These are phyloP conservation scores for Eucalyptus microcorys DNA, from an alignment of 345 rosid genomes.

Conservation along the genomic window DNA sequence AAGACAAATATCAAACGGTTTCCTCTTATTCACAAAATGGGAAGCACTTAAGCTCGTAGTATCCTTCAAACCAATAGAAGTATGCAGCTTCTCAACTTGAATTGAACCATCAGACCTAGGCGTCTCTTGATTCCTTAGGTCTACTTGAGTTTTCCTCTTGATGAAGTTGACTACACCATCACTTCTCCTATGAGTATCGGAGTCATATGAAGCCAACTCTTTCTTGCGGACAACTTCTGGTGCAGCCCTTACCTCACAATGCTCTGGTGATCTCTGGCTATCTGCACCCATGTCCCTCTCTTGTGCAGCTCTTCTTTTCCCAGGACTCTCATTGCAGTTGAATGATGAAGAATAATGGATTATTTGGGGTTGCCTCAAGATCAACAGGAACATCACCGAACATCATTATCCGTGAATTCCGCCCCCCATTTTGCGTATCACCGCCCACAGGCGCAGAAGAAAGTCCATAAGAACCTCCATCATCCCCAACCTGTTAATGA, in stretches of 20 bases:
- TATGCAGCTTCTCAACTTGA: not conserved
- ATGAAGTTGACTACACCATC: not conserved
- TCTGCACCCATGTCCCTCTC: not conserved
- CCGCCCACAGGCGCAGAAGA: not conserved
- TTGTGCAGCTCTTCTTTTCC: not conserved
- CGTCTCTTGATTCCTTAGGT: not conserved
- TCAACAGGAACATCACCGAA: not conserved
- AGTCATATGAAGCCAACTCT: not conserved
- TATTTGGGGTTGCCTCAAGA: not conserved
- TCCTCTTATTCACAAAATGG: not conserved
- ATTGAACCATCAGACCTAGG: not conserved
- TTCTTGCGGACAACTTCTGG: not conserved
- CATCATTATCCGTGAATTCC: not conserved
- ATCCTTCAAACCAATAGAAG: not conserved
- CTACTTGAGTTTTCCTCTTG: not conserved
- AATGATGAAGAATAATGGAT: not conserved
- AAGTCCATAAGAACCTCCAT: not conserved
- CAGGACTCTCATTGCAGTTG: not conserved
- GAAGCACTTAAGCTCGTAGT: not conserved
- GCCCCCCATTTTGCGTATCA: not conserved
- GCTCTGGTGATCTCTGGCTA: not conserved
- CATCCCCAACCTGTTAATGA: not conserved
- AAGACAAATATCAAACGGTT: constrained; percentile 19
- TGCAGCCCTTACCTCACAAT: not conserved
- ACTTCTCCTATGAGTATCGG: not conserved